Conservation (phyloP, 2,329 filamentous ascomycete genomes). For the Furcasterigmium sp. region DNA sequence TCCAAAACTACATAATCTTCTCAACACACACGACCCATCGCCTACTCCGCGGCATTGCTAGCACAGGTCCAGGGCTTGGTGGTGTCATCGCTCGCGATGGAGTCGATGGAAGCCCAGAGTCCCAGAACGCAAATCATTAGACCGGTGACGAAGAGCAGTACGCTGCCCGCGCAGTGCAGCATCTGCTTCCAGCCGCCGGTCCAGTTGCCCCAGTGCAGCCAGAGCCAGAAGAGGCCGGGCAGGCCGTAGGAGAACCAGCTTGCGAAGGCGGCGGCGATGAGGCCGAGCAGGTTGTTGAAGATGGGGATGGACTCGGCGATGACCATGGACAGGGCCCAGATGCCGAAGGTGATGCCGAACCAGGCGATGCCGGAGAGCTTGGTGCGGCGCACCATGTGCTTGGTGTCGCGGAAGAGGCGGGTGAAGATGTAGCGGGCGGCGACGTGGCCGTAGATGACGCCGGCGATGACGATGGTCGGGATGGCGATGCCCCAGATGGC, state of each 20-base stretch:
- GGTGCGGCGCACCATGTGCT: conserved; percentile 46
- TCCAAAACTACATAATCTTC: too few species aligned
- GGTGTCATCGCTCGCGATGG: conserved; percentile 21
- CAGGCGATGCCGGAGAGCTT: conserved; percentile 49
- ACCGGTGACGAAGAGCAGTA: conserved; percentile 24
- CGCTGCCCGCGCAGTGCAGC: conserved; percentile 24
- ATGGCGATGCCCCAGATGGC: conserved; percentile 64
- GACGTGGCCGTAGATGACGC: conserved; percentile 65
- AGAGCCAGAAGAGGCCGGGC: conserved; percentile 42
- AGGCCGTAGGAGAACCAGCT: conserved; percentile 60
- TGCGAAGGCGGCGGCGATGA: conserved; percentile 59
- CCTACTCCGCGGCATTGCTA: conserved; percentile 16
- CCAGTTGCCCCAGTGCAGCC: conserved; percentile 37
- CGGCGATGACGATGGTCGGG: conserved; percentile 66
- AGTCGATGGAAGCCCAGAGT: conserved; percentile 32
- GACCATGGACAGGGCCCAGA: conserved; percentile 60
- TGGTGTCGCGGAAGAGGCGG: conserved; percentile 55
- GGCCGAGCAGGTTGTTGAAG: conserved; percentile 59
- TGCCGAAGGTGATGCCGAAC: conserved; percentile 46
- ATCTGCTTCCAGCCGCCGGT: conserved; percentile 25
- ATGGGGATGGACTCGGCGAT: conserved; percentile 66
- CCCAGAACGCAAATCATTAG: conserved; percentile 30
- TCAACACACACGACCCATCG: too few species aligned
- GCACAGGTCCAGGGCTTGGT: conserved; percentile 30
- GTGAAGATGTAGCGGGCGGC: conserved; percentile 62